These are phyloP conservation scores for Pugionium cornutum DNA, from an alignment of 345 rosid genomes.

Conservation along the genomic window DNA sequence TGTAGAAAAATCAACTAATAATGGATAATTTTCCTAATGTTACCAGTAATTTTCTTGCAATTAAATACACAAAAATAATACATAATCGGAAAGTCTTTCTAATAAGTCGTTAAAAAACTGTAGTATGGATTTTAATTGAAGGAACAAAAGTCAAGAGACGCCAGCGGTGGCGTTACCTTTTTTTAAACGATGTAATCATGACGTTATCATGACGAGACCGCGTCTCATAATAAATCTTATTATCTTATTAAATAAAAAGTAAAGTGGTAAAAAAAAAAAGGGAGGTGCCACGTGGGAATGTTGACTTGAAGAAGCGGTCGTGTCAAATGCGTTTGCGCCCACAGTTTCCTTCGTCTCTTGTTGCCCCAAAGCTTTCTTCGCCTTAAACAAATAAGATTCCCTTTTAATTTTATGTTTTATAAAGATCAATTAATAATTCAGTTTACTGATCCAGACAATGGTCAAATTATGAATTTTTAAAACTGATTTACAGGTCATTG, in stretches of 20 bases:
- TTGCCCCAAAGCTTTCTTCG: conserved; percentile 15
- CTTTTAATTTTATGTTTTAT: neutral
- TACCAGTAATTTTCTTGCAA: neutral
- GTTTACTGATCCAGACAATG: neutral
- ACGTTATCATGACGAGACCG: conserved; percentile 32
- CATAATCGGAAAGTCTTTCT: conserved; percentile 19
- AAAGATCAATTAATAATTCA: neutral
- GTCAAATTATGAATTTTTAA: no score
- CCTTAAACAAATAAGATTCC: conserved; percentile 21
- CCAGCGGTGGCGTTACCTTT: conserved; percentile 31
- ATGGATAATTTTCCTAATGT: neutral
- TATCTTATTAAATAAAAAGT: neutral
- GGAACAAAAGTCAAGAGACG: conserved; percentile 30
- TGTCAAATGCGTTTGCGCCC: conserved; percentile 28
- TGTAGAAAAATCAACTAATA: neutral
- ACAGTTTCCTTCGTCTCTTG: conserved; percentile 26
- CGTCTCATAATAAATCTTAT: neutral
- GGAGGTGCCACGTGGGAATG: conserved; percentile 33
- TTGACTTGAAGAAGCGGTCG: conserved; percentile 34
- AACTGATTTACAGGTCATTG: no score
- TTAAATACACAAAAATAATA: neutral
- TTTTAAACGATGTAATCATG: conserved; percentile 29
- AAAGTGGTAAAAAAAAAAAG: neutral
- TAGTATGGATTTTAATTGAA: neutral
- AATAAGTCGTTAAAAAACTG: neutral